Conservation (phyloP, 2,329 filamentous ascomycete species). For the Microascus cirrosus region DNA sequence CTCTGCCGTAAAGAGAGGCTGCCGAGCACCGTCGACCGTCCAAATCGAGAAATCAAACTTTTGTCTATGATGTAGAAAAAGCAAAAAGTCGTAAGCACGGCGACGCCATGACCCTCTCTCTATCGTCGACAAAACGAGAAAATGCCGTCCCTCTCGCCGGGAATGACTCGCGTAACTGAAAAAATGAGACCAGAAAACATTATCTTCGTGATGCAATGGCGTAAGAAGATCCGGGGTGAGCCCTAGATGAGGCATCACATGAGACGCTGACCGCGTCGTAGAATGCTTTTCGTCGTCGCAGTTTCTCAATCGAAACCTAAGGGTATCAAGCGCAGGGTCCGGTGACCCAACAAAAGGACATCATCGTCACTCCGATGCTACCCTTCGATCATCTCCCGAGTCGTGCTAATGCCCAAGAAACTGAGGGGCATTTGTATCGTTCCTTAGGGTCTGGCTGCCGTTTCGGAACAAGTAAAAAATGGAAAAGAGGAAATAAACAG, state of each 20-base stretch:
- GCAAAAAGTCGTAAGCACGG: slow-evolving; percentile 19
- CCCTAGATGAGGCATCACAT: slow-evolving; percentile 10
- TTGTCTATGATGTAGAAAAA: slow-evolving; percentile 42
- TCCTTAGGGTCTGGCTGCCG: slow-evolving; percentile 1
- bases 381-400: not conserved
- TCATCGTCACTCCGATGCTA: slow-evolving; percentile 12
- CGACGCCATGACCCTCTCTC: slow-evolving; percentile 31
- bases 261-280: not conserved
- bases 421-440: not conserved
- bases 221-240: slow-evolving; percentile 10
- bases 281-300: slow-evolving; percentile 20
- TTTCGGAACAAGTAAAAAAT: slow-evolving; percentile 5
- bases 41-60: slow-evolving; percentile 53
- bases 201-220: slow-evolving; percentile 5
- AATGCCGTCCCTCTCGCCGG: slow-evolving; percentile 20
- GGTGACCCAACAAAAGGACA: slow-evolving; percentile 8
- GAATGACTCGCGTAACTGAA: slow-evolving; percentile 26
- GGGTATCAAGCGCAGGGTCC: slow-evolving; percentile 10
- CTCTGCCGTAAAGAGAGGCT: slow-evolving; percentile 12
- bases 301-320: slow-evolving; percentile 12
- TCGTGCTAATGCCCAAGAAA: not conserved
- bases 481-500: slow-evolving; percentile 10
- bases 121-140: slow-evolving; percentile 23
- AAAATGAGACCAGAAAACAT: slow-evolving; percentile 6
- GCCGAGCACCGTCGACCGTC: slow-evolving; percentile 3